Base-by-base conservation (phyloP, 1,284 basidiomycete genomes). In the Pyrrhoderma lamaoense region DNA sequence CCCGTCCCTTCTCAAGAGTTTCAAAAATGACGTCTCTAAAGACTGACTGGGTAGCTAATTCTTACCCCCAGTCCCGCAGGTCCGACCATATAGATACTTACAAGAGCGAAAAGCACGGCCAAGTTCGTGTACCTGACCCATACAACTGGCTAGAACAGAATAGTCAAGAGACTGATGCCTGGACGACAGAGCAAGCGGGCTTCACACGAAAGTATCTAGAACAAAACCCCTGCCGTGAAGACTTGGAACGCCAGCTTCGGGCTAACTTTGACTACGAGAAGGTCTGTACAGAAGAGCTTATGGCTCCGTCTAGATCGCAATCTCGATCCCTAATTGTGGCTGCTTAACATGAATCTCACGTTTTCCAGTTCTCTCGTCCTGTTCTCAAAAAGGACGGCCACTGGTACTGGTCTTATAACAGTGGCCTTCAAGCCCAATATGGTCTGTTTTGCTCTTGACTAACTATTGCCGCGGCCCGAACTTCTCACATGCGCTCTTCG, bases 381-480 rank as follows among this genome's bases (percentile, higher is more conserved):
- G 64, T 66, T 18, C 64, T 84, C 42, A 76, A 78, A 55, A 69
- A 79, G 11, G 85, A 89, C 60, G 75, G 73, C 5, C 75, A 74
- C 45, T 90, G 85, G 80, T 91, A 91, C 60, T 87, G 85, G 83
- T 76, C 74, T 54, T 77, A 82, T 60, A 88, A 89, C 64, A 79
- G 76, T 49, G 85, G 85, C 13, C 70, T 88, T 36, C 80, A 85
- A 59, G 72, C 79, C 13, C 82, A 86, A 62, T 69, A 73, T 39
- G 74, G 80, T 82, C 52, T 47, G 70, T 64, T 18, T 34, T 13
- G 21, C 35, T 42, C 18, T 18, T 25, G 35, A 39, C 45, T 18
- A 25, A 31, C 7, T 14, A 36, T 36, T n/a, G 16, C 48, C 47
- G 37, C 18, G 27, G 11, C 16, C 23, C 22, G 46, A 35, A 35